Conservation (phyloP, 805 yeast species). For the Kuraishia borneana region DNA sequence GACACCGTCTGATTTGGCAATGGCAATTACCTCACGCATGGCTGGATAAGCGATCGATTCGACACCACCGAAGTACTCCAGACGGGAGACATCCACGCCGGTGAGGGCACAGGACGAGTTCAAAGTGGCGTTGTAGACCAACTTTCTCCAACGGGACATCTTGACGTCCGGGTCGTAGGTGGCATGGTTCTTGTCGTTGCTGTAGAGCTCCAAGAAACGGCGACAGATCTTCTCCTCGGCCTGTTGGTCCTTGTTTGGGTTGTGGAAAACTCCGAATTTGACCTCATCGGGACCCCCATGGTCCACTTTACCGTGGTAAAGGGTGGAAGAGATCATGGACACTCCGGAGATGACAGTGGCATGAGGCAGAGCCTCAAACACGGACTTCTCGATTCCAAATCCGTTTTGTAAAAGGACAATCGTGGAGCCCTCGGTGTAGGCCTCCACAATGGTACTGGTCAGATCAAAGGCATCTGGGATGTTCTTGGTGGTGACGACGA, state of each 20-base stretch:
- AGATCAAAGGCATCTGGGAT: conserved; percentile 40
- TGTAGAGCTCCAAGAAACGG: conserved; percentile 34
- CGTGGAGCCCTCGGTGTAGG: conserved; percentile 15
- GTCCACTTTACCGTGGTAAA: conserved; percentile 32
- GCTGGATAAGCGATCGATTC: conserved; percentile 39
- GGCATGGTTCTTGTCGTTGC: conserved; percentile 28
- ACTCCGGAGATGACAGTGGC: conserved; percentile 24
- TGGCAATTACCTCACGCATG: conserved; percentile 52
- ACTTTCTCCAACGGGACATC: conserved; percentile 51
- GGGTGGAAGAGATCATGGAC: conserved; percentile 42
- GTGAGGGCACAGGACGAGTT: conserved; percentile 55
- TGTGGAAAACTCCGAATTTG: conserved; percentile 41
- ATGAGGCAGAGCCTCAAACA: conserved; percentile 19
- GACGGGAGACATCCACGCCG: conserved; percentile 47
- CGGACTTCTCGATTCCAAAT: conserved; percentile 24
- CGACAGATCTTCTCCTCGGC: conserved; percentile 18
- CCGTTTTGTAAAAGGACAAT: conserved; percentile 28
- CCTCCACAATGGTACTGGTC: conserved; percentile 29
- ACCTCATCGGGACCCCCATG: conserved; percentile 41
- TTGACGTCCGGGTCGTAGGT: conserved; percentile 31
- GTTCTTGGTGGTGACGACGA: conserved; percentile 52
- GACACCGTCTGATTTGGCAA: conserved; percentile 63
- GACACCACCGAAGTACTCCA: conserved; percentile 31
- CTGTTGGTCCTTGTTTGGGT: conserved; percentile 19
- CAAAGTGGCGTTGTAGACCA: conserved; percentile 58